Evolutionary conservation across 2,329 filamentous ascomycete species (phyloP), one percentile per base, ranked within the genome.

Genomic region (Colletotrichum noveboracense): DNA sequence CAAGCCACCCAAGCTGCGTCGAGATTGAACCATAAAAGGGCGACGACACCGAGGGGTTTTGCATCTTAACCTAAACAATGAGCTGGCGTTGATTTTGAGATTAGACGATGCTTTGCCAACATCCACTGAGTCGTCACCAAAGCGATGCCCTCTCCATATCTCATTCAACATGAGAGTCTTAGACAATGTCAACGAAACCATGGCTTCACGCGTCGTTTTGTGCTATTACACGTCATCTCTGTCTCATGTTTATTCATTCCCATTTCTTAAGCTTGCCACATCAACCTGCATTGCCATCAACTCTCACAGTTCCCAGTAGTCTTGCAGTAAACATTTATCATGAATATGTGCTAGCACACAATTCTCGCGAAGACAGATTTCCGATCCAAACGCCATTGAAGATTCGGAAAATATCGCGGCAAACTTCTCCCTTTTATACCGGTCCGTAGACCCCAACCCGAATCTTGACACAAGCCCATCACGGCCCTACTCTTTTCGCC

Each of bases 381-480:
- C n/a, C n/a, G n/a, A n/a, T n/a, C n/a, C n/a, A n/a, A 43, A 1
- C 13, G 34, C 34, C 3, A n/a, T 48, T 48, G 38, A 10, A 10
- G 6, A 13, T 21, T 7, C 18, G 4, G 1, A 21, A 12, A 48
- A 48, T 21, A 0, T 13, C 0, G 43, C 43, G 18, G 18, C 43
- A 12, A 6, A 12, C 5, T 21, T n/a, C 9, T 48, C 43, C 18
- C 5, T 12, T 6, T 2, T 48, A 48, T 48, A 48, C 18, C 16
- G 18, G 34, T 3, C 2, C 1, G 32, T 36, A 36, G 34, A 36
- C 34, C 34, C 14, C 1, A 2, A 36, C 2, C 7, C 14, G 14
- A 1, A 36, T 0, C 14, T 0, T 34, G 13, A 34, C 1, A 14
- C 1, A 36, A 36, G 34, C 0, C 34, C 6, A 14, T 34, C 12